Evolutionary conservation across 1,284 basidiomycete genomes (phyloP).

Genomic region (Fomitiporia mediterranea): DNA sequence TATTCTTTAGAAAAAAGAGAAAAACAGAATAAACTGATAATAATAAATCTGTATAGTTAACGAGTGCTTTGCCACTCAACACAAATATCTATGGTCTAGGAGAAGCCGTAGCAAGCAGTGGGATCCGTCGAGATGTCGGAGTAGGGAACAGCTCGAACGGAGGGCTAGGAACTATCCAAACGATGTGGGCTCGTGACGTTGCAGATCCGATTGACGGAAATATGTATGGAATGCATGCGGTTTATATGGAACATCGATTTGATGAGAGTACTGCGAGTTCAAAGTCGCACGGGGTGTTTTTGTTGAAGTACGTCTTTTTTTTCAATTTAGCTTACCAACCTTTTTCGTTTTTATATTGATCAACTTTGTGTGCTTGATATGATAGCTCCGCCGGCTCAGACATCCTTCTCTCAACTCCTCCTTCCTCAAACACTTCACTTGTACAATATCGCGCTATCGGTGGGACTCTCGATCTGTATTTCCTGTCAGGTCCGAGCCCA

Average conservation of each 20-base stretch:
- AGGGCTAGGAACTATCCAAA: constrained; percentile 57
- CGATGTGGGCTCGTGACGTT: constrained; percentile 64
- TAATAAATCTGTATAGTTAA: constrained; percentile 41
- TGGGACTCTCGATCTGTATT: constrained; percentile 66
- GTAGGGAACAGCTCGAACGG: constrained; percentile 33
- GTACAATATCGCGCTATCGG: constrained; percentile 62
- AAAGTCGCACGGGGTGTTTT: constrained; percentile 64
- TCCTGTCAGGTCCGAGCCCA: constrained; percentile 65
- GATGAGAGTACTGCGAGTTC: constrained; percentile 44
- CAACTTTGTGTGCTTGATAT: too few species aligned
- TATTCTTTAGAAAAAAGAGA: not conserved
- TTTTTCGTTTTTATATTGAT: not conserved
- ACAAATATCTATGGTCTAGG: constrained; percentile 79
- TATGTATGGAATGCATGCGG: constrained; percentile 66
- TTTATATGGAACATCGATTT: constrained; percentile 64
- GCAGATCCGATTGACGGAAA: constrained; percentile 58
- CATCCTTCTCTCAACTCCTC: constrained; percentile 55
- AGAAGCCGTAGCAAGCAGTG: constrained; percentile 64
- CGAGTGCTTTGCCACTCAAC: constrained; percentile 56
- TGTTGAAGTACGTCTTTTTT: constrained; percentile 44
- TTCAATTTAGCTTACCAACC: not conserved
- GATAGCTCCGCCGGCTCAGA: constrained; percentile 54
- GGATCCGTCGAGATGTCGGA: constrained; percentile 59
- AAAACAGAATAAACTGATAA: too few species aligned
- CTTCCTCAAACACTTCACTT: constrained; percentile 45